These are phyloP conservation scores for Salvia rosmarinus DNA, from an alignment of 257 asterid species.

Conservation along the genomic window DNA sequence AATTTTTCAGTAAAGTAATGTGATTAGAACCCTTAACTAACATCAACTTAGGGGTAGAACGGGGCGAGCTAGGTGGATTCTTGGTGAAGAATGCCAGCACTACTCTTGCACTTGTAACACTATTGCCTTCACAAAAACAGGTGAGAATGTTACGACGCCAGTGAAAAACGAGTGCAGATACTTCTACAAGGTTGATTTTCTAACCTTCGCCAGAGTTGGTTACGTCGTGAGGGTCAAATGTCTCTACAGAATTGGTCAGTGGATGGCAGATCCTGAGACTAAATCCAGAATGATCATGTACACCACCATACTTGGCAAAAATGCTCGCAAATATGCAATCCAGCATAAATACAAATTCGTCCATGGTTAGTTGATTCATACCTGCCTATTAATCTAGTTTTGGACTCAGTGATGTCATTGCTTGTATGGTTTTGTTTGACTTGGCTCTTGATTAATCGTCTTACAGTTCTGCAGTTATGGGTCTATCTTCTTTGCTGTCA, in stretches of 20 bases:
- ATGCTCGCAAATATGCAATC: neutral
- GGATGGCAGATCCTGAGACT: neutral
- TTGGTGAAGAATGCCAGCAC: neutral
- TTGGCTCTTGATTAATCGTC: neutral
- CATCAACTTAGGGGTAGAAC: neutral
- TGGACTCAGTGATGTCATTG: neutral
- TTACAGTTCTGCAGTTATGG: neutral
- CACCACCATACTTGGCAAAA: neutral
- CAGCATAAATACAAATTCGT: neutral
- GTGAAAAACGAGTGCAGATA: neutral
- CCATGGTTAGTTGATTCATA: slow-evolving; percentile 3
- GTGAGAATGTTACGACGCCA: neutral
- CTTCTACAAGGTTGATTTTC: neutral
- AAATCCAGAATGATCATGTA: neutral
- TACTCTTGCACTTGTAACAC: neutral
- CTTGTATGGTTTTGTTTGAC: neutral
- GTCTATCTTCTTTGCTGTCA: neutral
- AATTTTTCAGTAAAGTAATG: too few species aligned
- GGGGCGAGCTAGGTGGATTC: too few species aligned
- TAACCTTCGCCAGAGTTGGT: slow-evolving; percentile 18
- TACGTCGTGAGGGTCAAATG: neutral
- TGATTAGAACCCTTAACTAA: too few species aligned
- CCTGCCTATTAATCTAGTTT: neutral
- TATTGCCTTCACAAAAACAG: neutral
- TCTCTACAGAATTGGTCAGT: neutral